Evolutionary conservation across 1,284 basidiomycete genomes (phyloP).

Genomic region (Austropuccinia psidii): DNA sequence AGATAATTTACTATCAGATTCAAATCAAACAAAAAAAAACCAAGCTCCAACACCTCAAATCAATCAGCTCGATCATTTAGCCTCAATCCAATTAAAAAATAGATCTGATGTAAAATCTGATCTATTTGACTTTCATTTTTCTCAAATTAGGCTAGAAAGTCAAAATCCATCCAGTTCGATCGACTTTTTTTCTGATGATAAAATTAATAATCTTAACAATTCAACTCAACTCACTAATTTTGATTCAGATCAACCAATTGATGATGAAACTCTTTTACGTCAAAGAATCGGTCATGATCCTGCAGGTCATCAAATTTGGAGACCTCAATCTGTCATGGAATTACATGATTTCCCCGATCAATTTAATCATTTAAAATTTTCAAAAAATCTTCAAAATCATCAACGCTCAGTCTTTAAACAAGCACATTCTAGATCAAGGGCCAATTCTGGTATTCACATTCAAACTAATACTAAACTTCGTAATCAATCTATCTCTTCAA

Average conservation of each 20-base stretch:
- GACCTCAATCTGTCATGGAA: constrained; percentile 32
- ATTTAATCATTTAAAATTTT: background rate
- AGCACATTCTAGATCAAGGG: too few species aligned
- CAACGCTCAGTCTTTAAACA: too few species aligned
- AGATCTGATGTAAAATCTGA: constrained; percentile 28
- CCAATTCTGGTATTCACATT: too few species aligned
- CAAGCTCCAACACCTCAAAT: background rate
- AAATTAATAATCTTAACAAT: background rate
- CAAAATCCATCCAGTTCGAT: background rate
- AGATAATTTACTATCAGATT: constrained; percentile 19
- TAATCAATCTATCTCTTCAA: constrained; percentile 12
- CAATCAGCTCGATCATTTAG: background rate
- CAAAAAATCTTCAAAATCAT: too few species aligned
- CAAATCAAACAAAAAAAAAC: background rate
- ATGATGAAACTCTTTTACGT: constrained; percentile 27
- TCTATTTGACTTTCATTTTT: constrained; percentile 33
- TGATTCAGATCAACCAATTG: too few species aligned
- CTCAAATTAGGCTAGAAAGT: constrained; percentile 5
- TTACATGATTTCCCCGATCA: background rate
- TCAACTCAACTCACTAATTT: background rate
- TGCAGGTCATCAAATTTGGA: constrained; percentile 11
- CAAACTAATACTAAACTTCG: too few species aligned
- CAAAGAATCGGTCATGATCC: constrained; percentile 24
- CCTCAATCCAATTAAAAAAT: too few species aligned
- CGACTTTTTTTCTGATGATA: constrained; percentile 8